Evolutionary conservation across 495 filamentous ascomycete genomes (phyloP), one percentile per base, ranked within the genome.

Genomic region (Glarea lozoyensis): DNA sequence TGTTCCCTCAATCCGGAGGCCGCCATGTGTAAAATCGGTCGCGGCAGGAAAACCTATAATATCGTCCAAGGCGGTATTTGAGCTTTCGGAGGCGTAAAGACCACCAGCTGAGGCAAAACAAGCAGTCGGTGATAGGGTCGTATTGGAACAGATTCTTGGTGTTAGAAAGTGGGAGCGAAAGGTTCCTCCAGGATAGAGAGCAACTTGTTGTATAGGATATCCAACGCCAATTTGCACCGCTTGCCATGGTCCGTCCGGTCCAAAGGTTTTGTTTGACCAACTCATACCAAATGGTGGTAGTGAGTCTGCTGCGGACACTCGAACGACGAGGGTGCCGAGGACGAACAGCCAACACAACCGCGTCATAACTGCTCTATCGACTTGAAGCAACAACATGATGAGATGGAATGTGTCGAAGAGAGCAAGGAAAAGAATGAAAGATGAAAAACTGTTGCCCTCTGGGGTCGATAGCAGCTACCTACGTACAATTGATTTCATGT

Each of bases 11-110:
- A 43, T n/a, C 1, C 34, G 6, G 15, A 43, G 24, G 23, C 17
- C 32, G 12, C 42, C 42, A 24, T 15, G 4, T 10, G 29, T 36
- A 19, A 31, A 36, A 29, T 44, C 32, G n/a, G 33, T 37, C 3
- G 17, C 32, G 9, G 21, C 7, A 10, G 32, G 32, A 16, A 9
- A 10, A 10, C 15, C 9, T 29, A 29, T 29, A 10, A 16, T 9
- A 10, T 9, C 17, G 7, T 16, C 15, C 5, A 35, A 16, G 7
- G 32, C 32, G 7, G 32, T 35, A 15, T 6, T 35, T 16, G 32
- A 35, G 32, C 7, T 16, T 16, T 35, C 9, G 9, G 15, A 9
- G 32, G 7, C 15, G 32, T 35, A 35, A 10, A 35, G 32, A 16
- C 32, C 32, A 10, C 9, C 32, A 6, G 15, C 32, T 16, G 7